Evolutionary conservation across 2,329 filamentous ascomycete genomes (phyloP).

Genomic region (Claviceps pusilla): DNA sequence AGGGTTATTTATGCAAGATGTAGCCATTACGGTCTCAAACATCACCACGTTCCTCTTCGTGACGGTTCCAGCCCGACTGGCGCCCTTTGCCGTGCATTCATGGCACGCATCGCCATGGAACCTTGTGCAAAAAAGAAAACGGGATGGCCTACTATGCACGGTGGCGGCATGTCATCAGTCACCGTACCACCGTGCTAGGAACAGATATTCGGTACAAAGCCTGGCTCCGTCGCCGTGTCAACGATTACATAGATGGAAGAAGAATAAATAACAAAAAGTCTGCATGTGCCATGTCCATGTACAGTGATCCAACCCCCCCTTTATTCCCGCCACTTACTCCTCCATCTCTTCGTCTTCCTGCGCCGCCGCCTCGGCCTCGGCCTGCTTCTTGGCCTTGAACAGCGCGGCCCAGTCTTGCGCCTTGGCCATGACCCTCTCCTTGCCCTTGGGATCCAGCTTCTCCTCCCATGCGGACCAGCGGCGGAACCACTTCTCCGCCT

Average conservation of each 20-base stretch:
- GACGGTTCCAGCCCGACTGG: too few relatives aligned
- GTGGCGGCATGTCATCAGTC: too few relatives aligned
- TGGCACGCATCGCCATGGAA: too few relatives aligned
- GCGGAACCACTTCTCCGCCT: constrained; percentile 80
- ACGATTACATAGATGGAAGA: neutral
- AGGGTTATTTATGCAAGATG: too few relatives aligned
- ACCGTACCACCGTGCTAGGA: too few relatives aligned
- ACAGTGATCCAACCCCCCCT: neutral
- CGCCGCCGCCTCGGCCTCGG: constrained; percentile 20
- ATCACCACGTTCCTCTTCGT: too few relatives aligned
- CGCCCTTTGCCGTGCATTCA: too few relatives aligned
- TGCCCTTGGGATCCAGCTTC: constrained; percentile 49
- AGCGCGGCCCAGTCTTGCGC: constrained; percentile 55
- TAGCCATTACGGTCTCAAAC: too few relatives aligned
- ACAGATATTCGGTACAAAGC: too few relatives aligned
- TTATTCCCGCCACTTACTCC: neutral
- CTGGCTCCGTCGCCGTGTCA: neutral
- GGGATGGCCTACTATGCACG: too few relatives aligned
- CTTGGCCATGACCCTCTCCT: constrained; percentile 54
- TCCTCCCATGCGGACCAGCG: constrained; percentile 85
- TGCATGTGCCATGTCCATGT: neutral
- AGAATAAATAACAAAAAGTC: neutral
- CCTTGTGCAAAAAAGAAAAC: too few relatives aligned
- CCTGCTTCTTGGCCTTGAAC: constrained; percentile 30
- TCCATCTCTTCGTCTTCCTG: constrained; percentile 19